Conservation (phyloP, 2,329 filamentous ascomycete genomes). For the Nigrospora osmanthi region DNA sequence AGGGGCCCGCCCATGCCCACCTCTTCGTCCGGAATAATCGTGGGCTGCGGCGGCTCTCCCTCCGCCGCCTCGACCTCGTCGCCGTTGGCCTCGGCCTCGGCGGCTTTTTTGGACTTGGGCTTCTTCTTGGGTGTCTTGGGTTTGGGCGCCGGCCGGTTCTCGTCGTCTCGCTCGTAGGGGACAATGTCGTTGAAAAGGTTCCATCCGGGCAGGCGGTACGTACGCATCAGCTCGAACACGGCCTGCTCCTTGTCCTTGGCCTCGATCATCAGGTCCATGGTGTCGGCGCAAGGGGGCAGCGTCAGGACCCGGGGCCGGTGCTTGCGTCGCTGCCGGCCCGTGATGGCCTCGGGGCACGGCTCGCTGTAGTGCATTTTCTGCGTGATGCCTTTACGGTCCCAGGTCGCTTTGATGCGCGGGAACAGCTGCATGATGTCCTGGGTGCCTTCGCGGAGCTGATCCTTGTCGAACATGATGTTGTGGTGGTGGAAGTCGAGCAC, state of each 20-base stretch:
- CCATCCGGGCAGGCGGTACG: conserved; percentile 74
- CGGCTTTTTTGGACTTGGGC: conserved; percentile 25
- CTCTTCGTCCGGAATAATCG: conserved; percentile 56
- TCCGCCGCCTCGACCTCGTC: conserved; percentile 31
- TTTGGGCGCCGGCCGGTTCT: conserved; percentile 52
- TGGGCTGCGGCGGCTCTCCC: conserved; percentile 25
- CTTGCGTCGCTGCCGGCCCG: conserved; percentile 70
- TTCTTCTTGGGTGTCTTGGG: conserved; percentile 35
- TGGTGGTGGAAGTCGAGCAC: conserved; percentile 94
- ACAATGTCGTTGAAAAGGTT: conserved; percentile 69
- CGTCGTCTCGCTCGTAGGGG: conserved; percentile 69
- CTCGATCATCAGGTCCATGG: conserved; percentile 98
- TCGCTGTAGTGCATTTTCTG: conserved; percentile 99
- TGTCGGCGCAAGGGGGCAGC: conserved; percentile 71
- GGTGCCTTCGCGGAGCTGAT: conserved; percentile 72
- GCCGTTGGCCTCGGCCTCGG: conserved; percentile 23
- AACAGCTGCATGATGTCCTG: conserved; percentile 69
- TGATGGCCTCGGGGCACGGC: conserved; percentile 67
- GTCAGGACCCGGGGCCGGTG: conserved; percentile 74
- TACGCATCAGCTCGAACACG: conserved; percentile 88
- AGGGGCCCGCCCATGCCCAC: conserved; percentile 81
- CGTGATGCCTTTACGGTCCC: conserved; percentile 74
- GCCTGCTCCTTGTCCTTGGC: conserved; percentile 98
- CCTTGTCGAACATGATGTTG: conserved; percentile 80
- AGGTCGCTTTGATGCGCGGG: conserved; percentile 73